These are phyloP conservation scores for Cryptosporidium parvum DNA, from an alignment of 169 alveolate genomes.

Conservation along the genomic window DNA sequence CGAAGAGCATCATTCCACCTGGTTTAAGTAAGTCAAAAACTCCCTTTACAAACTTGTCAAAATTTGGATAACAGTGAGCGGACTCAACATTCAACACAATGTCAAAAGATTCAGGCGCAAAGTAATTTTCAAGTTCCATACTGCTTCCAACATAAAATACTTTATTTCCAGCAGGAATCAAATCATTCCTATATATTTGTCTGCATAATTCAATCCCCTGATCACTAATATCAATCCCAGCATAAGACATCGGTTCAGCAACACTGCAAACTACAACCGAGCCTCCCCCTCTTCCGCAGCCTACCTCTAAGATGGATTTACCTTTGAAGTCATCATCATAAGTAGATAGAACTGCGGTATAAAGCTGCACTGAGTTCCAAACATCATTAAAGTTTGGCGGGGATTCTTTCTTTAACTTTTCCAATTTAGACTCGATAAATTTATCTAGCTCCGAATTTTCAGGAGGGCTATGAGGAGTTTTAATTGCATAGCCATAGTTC, in stretches of 20 bases:
- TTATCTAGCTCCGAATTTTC: conserved; percentile 59
- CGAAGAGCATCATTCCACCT: conserved; percentile 74
- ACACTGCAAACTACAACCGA: conserved; percentile 70
- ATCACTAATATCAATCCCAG: conserved; percentile 74
- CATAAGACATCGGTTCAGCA: conserved; percentile 73
- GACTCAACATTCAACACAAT: conserved; percentile 64
- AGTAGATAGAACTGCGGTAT: conserved; percentile 62
- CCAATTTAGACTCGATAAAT: conserved; percentile 58
- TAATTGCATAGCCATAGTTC: conserved; percentile 72
- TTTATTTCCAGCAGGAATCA: conserved; percentile 67
- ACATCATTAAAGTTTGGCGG: conserved; percentile 60
- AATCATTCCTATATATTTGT: conserved; percentile 51
- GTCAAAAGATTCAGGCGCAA: conserved; percentile 69
- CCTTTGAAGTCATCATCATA: conserved; percentile 61
- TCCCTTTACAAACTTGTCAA: conserved; percentile 69
- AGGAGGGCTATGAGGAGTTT: conserved; percentile 64
- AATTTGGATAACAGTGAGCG: conserved; percentile 69
- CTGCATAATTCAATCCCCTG: conserved; percentile 71
- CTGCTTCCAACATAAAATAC: conserved; percentile 73
- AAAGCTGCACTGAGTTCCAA: conserved; percentile 74
- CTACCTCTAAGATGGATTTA: conserved; percentile 59
- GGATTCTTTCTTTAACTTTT: conserved; percentile 57
- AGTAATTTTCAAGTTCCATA: conserved; percentile 71
- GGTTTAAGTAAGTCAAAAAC: conserved; percentile 61
- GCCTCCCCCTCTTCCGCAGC: conserved; percentile 75